Base-by-base conservation (phyloP, 2,329 filamentous ascomycete species). In the Beauveria sp. region DNA sequence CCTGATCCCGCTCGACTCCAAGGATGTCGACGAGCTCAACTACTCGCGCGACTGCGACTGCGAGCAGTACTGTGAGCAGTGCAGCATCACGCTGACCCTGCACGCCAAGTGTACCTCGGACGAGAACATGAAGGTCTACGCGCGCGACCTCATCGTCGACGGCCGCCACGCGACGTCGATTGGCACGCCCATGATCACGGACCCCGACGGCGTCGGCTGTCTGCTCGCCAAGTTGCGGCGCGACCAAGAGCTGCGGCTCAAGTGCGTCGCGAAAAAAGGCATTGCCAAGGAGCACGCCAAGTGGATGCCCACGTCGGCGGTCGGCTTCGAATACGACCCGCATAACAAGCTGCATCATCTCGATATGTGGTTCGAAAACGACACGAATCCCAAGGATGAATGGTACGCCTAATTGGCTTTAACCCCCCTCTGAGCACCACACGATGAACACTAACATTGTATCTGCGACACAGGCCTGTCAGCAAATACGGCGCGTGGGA, bases 201-300 rank as follows among this genome's bases (percentile, higher is more conserved):
- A 99, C 72, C 84, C 88, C 0, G 90, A 93, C 55, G 87, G 87
- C 12, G 84, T 89, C 61, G 94, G 94, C 1, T 85, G 89, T 50
- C 81, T 97, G 67, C 93, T 99, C 66, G 90, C 89, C 70, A 97
- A 97, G 80, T 78, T 99, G 71, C 84, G 93, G 62, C 89, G 88
- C 70, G 91, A 89, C 2, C 94, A 99, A 76, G 92, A 96, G 75
- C 78, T 99, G 63, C 88, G 91, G 73, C 84, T 99, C 70, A 90
- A 85, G 64, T 97, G 93, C 72, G 89, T 97, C 66, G 94, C 93
- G 55, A 97, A 96, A 81, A 97, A 97, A 81, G 94, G 94, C 1
- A 97, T 97, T 66, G 92, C 93, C 43, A 99, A 99, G 80, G 94
- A 99, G 74, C 94, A 99, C 75, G 91, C 94, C 10, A 99, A 99